These are phyloP conservation scores for Aspergillus persii DNA, from an alignment of 2,329 filamentous ascomycete genomes.

Conservation along the genomic window DNA sequence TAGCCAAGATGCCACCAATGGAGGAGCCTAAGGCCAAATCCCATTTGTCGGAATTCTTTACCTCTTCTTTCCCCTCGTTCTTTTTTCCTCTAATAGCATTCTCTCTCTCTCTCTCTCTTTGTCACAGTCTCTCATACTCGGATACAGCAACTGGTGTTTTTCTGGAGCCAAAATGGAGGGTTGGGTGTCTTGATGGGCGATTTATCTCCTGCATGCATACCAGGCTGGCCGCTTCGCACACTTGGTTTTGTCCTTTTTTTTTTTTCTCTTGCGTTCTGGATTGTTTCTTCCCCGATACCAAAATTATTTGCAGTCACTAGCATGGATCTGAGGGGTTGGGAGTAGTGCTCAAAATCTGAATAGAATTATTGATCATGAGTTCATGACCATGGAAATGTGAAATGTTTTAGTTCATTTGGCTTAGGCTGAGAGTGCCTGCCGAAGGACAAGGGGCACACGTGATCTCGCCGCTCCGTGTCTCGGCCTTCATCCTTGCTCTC, in stretches of 20 bases:
- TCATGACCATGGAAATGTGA: neutral
- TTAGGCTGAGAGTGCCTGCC: neutral
- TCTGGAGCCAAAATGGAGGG: slow-evolving; percentile 22
- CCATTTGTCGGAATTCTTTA: neutral
- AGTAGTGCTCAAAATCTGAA: slow-evolving; percentile 1
- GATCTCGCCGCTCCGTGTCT: neutral
- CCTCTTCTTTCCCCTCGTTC: slow-evolving; percentile 14
- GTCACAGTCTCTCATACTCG: slow-evolving; percentile 13
- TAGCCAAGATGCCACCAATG: slow-evolving; percentile 23
- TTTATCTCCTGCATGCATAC: slow-evolving; percentile 28
- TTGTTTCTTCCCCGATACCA: slow-evolving; percentile 2
- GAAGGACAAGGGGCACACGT: neutral
- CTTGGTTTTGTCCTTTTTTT: slow-evolving; percentile 6
- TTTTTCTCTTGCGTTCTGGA: slow-evolving; percentile 2
- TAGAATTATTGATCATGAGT: neutral
- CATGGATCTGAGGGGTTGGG: neutral
- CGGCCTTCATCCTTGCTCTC: neutral
- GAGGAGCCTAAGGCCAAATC: slow-evolving; percentile 10
- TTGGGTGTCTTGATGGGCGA: slow-evolving; percentile 16
- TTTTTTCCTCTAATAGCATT: slow-evolving; percentile 9
- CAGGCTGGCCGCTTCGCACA: slow-evolving; percentile 24
- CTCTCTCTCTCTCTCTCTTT: slow-evolving; percentile 10
- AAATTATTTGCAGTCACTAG: slow-evolving; percentile 1
- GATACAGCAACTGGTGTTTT: slow-evolving; percentile 23
- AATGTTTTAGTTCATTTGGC: too few species aligned